These are phyloP conservation scores for Scytalidium lignicola DNA, from an alignment of 2,329 filamentous ascomycete genomes.

Conservation along the genomic window DNA sequence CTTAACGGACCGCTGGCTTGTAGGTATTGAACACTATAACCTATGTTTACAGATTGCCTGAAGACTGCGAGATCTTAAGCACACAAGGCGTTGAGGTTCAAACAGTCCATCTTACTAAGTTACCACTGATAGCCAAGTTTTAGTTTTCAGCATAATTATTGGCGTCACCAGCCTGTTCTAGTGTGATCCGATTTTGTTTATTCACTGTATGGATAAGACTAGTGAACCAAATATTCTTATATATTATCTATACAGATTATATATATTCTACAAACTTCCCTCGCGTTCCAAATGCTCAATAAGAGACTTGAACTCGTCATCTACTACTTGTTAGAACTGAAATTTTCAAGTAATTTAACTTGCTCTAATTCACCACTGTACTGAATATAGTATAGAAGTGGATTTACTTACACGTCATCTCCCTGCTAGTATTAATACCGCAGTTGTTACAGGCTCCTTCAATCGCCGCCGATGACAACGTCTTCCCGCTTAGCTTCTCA, in stretches of 20 bases:
- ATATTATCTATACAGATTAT: background rate
- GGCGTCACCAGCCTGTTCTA: too few relatives aligned
- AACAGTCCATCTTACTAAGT: too few relatives aligned
- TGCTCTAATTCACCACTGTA: background rate
- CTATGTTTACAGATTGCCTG: too few relatives aligned
- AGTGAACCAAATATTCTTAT: background rate
- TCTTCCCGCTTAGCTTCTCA: background rate
- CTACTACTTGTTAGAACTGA: background rate
- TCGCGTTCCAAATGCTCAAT: background rate
- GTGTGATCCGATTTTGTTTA: too few relatives aligned
- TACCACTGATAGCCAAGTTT: too few relatives aligned
- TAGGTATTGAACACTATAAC: too few relatives aligned
- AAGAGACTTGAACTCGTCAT: background rate
- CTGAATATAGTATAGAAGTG: background rate
- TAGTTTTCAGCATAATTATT: too few relatives aligned
- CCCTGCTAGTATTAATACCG: background rate
- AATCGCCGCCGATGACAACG: background rate
- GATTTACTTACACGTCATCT: background rate
- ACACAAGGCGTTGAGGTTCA: too few relatives aligned
- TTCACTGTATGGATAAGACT: background rate
- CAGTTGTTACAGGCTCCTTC: background rate
- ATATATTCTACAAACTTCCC: background rate
- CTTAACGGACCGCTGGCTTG: too few relatives aligned
- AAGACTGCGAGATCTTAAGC: too few relatives aligned
- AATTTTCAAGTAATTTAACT: too few relatives aligned